Conservation (phyloP, 2,329 filamentous ascomycete genomes). For the Penicillium sp. region DNA sequence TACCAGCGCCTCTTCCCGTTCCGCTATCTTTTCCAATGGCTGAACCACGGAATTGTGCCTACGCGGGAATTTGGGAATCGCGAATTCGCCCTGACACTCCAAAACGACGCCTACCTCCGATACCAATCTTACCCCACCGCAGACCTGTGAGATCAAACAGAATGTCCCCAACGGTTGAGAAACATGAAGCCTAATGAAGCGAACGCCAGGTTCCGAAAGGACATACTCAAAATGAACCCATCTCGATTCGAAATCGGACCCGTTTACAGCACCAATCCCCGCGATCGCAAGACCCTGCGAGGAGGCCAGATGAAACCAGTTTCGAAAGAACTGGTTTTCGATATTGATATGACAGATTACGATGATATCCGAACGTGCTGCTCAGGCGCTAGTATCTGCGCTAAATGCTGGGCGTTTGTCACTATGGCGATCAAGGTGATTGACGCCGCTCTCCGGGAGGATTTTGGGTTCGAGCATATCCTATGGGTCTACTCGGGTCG, state of each 20-base stretch:
- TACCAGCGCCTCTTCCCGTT: slow-evolving; percentile 96
- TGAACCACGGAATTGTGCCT: slow-evolving; percentile 87
- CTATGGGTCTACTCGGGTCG: slow-evolving; percentile 98
- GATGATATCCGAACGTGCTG: slow-evolving; percentile 96
- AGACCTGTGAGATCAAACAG: slow-evolving; percentile 52
- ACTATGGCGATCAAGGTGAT: slow-evolving; percentile 97
- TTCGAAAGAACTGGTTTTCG: slow-evolving; percentile 93
- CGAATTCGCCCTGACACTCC: slow-evolving; percentile 94
- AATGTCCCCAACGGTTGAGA: background rate
- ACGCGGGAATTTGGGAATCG: slow-evolving; percentile 86
- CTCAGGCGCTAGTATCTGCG: slow-evolving; percentile 87
- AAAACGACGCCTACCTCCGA: slow-evolving; percentile 85
- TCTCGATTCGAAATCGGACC: slow-evolving; percentile 97
- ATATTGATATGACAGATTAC: slow-evolving; percentile 99
- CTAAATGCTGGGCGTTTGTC: slow-evolving; percentile 94
- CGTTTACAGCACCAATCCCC: slow-evolving; percentile 91
- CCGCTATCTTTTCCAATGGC: slow-evolving; percentile 92
- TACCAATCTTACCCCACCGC: slow-evolving; percentile 77
- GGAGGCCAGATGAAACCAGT: slow-evolving; percentile 79
- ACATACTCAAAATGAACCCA: slow-evolving; percentile 82
- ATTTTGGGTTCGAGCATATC: slow-evolving; percentile 96
- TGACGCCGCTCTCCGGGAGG: slow-evolving; percentile 80
- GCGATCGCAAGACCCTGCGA: slow-evolving; percentile 83
- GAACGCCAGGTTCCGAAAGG: slow-evolving; percentile 72
- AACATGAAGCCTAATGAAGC: slow-evolving; percentile 19